Base-by-base conservation (phyloP, 345 rosid species). In the Boechera stricta region DNA sequence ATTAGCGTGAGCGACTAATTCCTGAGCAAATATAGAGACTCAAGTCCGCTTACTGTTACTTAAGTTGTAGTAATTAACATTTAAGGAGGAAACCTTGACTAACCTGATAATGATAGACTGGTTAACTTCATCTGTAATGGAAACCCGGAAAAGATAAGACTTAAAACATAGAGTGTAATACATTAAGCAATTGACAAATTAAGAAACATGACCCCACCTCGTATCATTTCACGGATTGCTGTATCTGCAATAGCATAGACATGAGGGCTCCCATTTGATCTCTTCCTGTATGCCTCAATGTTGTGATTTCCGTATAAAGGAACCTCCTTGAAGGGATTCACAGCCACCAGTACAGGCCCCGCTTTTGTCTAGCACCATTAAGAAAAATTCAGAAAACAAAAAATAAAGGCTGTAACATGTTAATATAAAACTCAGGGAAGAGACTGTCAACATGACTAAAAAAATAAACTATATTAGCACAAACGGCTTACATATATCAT, bases 71-170 rank as follows among this genome's bases (percentile, higher is more conserved):
- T 39, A 75, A n/a, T 11, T 35, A 38, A 18, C 69, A 51, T 51
- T n/a, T 8, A 28, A 32, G 61, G 35, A 28, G 29, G 65, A 49
- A 69, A 3, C 45, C 4, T 52, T 28, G 24, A 82, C 95, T 81
- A 75, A 94, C 98, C 99, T 94, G 85, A 94, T 94, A 78, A 95
- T 92, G 84, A 95, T 92, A 64, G 99, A 92, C 84, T 92, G 98
- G 83, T 95, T 92, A 49, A 95, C 98, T 86, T 95, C 99, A 87
- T 95, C 99, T 92, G 96, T 7, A 69, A 77, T 48, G 7, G 77
- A 60, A 82, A 82, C 65, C 39, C 31, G 10, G 39, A 62, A 63
- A 49, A 59, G 44, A 77, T 73, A 72, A 67, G 85, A 79, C 11
- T 18, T 28, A 61, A 35, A 49, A 31, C 26, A 29, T 57, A 56